Conservation (phyloP, 2,329 filamentous ascomycete genomes). For the Catunica adiposa region DNA sequence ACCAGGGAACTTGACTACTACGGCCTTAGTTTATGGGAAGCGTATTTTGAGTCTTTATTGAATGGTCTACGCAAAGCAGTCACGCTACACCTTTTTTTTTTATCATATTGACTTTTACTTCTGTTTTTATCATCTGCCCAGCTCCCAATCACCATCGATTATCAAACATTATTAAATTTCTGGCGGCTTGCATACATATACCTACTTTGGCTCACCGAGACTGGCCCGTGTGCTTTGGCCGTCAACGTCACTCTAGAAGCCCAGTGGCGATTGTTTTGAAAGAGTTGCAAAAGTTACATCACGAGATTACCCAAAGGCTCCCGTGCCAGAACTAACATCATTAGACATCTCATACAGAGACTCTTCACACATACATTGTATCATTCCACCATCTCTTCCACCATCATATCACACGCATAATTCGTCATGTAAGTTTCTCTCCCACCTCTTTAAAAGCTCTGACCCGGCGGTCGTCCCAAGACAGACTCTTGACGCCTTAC, state of each 20-base stretch:
- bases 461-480: too few species aligned
- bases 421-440: not conserved
- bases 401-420: not conserved
- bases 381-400: not conserved
- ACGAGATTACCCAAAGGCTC: not conserved
- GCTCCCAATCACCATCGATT: too few species aligned
- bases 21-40: not conserved
- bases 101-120: too few species aligned
- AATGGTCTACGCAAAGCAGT: too few species aligned
- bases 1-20: not conserved
- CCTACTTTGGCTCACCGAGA: conserved; percentile 5
- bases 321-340: not conserved
- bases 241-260: not conserved
- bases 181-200: not conserved
- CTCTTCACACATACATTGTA: too few species aligned
- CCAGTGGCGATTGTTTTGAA: not conserved
- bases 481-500: too few species aligned
- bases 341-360: not conserved
- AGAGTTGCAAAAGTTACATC: not conserved
- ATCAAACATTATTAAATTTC: too few species aligned
- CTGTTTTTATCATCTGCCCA: too few species aligned
- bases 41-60: not conserved
- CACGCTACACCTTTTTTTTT: too few species aligned
- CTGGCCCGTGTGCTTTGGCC: conserved; percentile 3
- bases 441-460: too few species aligned